Evolutionary conservation across 768 basidiomycete species (phyloP).

Genomic region (Naganishia randhawae): DNA sequence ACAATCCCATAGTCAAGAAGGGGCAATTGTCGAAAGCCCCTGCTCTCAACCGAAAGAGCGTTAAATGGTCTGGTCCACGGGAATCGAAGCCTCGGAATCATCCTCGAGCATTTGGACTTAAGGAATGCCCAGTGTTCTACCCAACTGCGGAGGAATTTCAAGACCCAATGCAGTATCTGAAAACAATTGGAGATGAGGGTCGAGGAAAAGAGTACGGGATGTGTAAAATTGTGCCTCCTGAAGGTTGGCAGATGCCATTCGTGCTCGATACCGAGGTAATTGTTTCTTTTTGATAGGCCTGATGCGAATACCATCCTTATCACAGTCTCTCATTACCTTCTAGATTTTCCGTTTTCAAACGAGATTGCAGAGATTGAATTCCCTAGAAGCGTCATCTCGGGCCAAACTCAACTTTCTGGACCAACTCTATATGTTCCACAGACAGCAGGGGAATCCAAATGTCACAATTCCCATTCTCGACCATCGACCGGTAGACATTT

Average conservation of each 20-base stretch:
- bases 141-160: constrained; percentile 87
- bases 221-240: constrained; percentile 91
- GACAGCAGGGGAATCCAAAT: constrained; percentile 85
- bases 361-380: constrained; percentile 86
- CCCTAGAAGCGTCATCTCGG: constrained; percentile 92
- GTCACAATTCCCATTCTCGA: constrained; percentile 92
- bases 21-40: constrained; percentile 31
- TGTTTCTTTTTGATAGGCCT: constrained; percentile 24
- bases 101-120: constrained; percentile 70
- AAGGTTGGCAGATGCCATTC: constrained; percentile 92
- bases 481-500: constrained; percentile 86
- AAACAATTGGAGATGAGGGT: constrained; percentile 60
- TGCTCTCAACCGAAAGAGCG: constrained; percentile 37
- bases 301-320: not conserved
- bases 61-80: constrained; percentile 40
- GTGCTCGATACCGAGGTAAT: constrained; percentile 87
- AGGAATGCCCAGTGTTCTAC: constrained; percentile 83
- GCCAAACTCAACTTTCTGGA: constrained; percentile 97
- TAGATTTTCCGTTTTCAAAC: constrained; percentile 94
- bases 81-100: constrained; percentile 37
- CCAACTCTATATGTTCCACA: constrained; percentile 92
- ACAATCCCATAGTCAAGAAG: constrained; percentile 41
- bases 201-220: constrained; percentile 75
- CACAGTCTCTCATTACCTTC: not conserved
- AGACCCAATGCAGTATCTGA: constrained; percentile 91